Conservation (phyloP, 2,329 filamentous ascomycete genomes). For the Zasmidium citrigriseum region DNA sequence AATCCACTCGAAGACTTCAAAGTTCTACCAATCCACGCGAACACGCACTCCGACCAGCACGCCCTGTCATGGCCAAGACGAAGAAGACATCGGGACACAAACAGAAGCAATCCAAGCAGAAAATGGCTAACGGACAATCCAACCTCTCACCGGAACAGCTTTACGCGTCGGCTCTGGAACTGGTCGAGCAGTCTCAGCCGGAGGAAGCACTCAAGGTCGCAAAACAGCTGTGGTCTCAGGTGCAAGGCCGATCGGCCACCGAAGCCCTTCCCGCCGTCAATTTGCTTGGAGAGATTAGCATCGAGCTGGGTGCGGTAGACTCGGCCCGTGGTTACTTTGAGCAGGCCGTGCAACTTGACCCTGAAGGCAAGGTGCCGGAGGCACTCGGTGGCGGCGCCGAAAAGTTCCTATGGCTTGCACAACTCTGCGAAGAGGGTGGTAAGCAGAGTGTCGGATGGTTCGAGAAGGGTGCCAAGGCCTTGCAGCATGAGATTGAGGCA, state of each 20-base stretch:
- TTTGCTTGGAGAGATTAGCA: constrained; percentile 76
- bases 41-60: not conserved
- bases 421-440: constrained; percentile 71
- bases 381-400: constrained; percentile 79
- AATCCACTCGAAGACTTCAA: not conserved
- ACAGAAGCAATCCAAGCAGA: constrained; percentile 44
- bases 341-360: constrained; percentile 73
- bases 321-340: constrained; percentile 71
- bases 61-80: constrained; percentile 27
- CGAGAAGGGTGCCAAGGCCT: constrained; percentile 67
- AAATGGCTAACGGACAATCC: constrained; percentile 37
- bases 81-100: constrained; percentile 48
- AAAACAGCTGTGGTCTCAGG: constrained; percentile 54
- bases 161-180: constrained; percentile 56
- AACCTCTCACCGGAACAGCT: constrained; percentile 57
- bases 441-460: constrained; percentile 63
- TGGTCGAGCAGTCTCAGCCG: constrained; percentile 60
- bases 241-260: constrained; percentile 36
- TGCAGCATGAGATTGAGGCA: constrained; percentile 70
- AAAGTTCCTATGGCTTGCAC: constrained; percentile 93
- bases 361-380: constrained; percentile 70
- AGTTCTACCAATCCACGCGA: not conserved
- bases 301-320: constrained; percentile 81
- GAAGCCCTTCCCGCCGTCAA: constrained; percentile 67
- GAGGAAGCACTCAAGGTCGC: constrained; percentile 59